phyloP scores from a whole-genome alignment of 2,329 filamentous ascomycete genomes.

The Magnaporthiopsis rhizophila region DNA sequence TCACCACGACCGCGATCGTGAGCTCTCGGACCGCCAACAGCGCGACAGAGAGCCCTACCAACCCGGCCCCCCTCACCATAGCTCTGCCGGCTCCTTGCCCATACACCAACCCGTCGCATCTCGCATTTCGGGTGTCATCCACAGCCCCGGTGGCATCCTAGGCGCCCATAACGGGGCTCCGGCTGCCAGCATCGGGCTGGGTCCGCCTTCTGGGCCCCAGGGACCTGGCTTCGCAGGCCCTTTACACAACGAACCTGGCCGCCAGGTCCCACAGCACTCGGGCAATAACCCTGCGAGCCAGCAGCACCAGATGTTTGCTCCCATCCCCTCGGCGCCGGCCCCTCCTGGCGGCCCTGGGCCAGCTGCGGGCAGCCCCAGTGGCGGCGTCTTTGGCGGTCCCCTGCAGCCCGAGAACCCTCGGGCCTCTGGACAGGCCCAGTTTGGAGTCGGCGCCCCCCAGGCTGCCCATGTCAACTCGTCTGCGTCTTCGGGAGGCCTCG shows the following conservation, averaged over 20 bases:
- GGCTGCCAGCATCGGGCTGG: constrained; percentile 42
- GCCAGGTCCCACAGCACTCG: constrained; percentile 38
- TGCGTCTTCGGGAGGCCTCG: constrained; percentile 49
- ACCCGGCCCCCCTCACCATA: constrained; percentile 67
- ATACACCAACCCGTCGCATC: constrained; percentile 92
- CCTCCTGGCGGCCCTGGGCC: constrained; percentile 46
- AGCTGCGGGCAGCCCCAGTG: constrained; percentile 48
- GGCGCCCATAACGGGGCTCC: constrained; percentile 57
- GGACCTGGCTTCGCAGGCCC: constrained; percentile 46
- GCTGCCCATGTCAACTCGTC: constrained; percentile 26
- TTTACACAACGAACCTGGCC: constrained; percentile 42
- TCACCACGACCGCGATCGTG: constrained; percentile 43
- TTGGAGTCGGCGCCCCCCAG: constrained; percentile 31
- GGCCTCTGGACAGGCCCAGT: constrained; percentile 57
- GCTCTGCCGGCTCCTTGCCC: constrained; percentile 78
- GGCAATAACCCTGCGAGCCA: constrained; percentile 36
- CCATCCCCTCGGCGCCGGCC: constrained; percentile 41
- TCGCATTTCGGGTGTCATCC: constrained; percentile 71
- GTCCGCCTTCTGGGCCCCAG: constrained; percentile 39
- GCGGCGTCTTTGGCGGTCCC: constrained; percentile 61
- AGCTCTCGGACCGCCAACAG: constrained; percentile 54
- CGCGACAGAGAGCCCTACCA: constrained; percentile 52
- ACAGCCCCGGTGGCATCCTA: constrained; percentile 84
- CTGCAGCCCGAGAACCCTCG: constrained; percentile 51
- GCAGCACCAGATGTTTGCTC: constrained; percentile 51